These are phyloP conservation scores for Sporothrix luriei DNA, from an alignment of 2,329 filamentous ascomycete species.

Conservation along the genomic window DNA sequence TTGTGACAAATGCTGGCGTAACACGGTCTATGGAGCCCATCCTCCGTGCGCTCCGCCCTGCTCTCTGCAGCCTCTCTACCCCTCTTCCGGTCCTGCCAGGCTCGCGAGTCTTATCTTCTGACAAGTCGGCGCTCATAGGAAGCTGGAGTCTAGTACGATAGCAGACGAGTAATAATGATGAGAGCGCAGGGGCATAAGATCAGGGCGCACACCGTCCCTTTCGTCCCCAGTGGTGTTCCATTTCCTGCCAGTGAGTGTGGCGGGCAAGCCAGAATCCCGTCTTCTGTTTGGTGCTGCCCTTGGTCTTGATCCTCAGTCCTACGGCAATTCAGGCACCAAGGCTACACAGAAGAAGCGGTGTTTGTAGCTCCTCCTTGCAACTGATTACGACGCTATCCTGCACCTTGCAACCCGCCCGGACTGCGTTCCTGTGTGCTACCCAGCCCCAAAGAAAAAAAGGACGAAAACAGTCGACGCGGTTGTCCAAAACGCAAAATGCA, in stretches of 20 bases:
- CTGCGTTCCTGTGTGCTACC: conserved; percentile 13
- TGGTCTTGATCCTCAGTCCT: too few relatives aligned
- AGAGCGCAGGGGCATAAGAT: neutral
- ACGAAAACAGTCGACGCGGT: neutral
- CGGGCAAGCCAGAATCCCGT: neutral
- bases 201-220: neutral
- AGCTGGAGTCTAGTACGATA: neutral
- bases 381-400: conserved; percentile 6
- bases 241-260: neutral
- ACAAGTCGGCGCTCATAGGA: neutral
- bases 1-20: conserved; percentile 1
- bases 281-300: neutral
- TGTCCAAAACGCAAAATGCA: neutral
- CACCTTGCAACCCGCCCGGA: neutral
- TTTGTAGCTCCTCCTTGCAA: neutral
- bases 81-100: neutral
- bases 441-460: neutral
- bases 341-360: conserved; percentile 23
- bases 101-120: neutral
- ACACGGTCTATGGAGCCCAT: neutral
- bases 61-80: neutral
- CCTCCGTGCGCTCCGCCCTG: neutral
- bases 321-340: conserved; percentile 20
- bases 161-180: neutral
- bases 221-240: neutral